Conservation (phyloP, 345 rosid genomes). For the Camelina sativa region DNA sequence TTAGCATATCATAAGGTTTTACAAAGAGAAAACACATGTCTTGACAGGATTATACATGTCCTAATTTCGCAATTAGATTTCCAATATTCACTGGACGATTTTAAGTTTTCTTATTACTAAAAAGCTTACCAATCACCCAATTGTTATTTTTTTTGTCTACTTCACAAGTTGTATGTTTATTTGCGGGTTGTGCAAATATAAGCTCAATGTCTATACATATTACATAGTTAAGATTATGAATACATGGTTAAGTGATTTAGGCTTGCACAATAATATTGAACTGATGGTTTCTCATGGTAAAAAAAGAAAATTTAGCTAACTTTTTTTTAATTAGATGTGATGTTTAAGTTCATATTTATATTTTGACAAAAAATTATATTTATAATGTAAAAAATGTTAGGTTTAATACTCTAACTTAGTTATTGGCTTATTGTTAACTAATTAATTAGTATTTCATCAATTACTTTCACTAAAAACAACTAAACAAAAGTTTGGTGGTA, state of each 20-base stretch:
- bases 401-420: not conserved
- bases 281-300: not conserved
- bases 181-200: not conserved
- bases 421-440: not conserved
- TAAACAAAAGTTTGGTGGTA: conserved; percentile 31
- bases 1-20: not conserved
- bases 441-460: not conserved
- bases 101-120: not conserved
- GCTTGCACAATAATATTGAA: not conserved
- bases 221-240: not conserved
- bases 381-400: not conserved
- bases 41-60: conserved; percentile 21
- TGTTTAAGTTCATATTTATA: too few relatives aligned
- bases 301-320: not conserved
- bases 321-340: not conserved
- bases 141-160: not conserved
- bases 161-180: not conserved
- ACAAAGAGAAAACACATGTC: conserved; percentile 13
- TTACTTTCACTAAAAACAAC: not conserved
- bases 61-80: not conserved
- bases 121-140: not conserved
- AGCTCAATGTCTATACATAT: not conserved
- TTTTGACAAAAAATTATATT: not conserved
- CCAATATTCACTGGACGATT: not conserved
- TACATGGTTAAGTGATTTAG: not conserved